Evolutionary conservation across 306 rosid genomes (phyloP).

Genomic region (Oxytropis ochrocephala): DNA sequence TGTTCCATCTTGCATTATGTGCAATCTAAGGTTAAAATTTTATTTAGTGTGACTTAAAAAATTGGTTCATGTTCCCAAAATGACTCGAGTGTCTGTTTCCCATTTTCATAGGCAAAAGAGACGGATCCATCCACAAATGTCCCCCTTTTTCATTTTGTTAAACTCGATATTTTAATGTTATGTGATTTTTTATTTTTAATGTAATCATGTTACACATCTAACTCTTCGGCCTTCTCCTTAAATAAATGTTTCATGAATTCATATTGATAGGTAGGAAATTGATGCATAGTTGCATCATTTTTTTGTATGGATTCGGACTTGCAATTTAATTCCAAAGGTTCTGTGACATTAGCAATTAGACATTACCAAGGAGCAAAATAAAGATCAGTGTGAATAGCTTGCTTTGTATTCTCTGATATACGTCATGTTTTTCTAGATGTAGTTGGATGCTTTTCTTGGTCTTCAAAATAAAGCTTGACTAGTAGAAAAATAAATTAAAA

Average conservation of each 20-base stretch:
- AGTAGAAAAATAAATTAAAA: not conserved
- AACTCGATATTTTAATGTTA: not conserved
- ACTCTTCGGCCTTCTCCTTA: not conserved
- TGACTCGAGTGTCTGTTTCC: not conserved
- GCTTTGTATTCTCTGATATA: not conserved
- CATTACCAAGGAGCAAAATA: not conserved
- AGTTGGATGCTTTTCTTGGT: not conserved
- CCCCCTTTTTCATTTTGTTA: not conserved
- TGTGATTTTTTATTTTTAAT: not conserved
- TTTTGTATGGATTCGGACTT: not conserved
- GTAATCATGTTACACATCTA: not conserved
- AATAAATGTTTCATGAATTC: not conserved
- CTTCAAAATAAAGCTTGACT: constrained; percentile 9
- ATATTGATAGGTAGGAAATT: not conserved
- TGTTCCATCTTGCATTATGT: not conserved
- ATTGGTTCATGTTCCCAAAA: not conserved
- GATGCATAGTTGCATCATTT: not conserved
- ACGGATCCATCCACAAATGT: not conserved
- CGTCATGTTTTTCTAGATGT: not conserved
- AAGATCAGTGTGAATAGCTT: constrained; percentile 10
- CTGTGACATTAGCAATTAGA: not conserved
- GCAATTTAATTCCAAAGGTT: not conserved
- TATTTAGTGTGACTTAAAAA: not conserved
- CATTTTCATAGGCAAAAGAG: not conserved
- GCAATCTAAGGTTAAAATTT: not conserved